phyloP scores from a whole-genome alignment of 2,329 filamentous ascomycete species.

The Metarhizium humberi region DNA sequence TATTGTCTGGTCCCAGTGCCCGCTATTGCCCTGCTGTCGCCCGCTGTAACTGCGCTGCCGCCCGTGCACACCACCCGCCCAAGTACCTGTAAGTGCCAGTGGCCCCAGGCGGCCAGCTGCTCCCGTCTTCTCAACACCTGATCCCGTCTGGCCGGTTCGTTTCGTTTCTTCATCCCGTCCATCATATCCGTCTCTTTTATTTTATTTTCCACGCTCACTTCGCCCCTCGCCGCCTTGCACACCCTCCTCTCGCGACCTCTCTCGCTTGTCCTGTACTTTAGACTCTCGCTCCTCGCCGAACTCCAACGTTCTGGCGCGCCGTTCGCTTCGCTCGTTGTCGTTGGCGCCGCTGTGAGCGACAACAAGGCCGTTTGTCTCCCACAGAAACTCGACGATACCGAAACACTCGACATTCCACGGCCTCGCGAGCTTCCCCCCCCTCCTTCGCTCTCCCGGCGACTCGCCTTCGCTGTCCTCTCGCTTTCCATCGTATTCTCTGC shows the following conservation, averaged over 20 bases:
- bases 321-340: slow-evolving; percentile 5
- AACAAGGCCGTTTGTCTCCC: not conserved
- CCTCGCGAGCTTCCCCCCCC: too few species aligned
- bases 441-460: too few species aligned
- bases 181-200: not conserved
- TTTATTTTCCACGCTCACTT: not conserved
- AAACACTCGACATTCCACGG: not conserved
- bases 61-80: too few species aligned
- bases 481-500: not conserved
- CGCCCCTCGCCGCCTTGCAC: not conserved
- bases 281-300: not conserved
- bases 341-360: not conserved
- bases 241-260: not conserved
- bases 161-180: not conserved
- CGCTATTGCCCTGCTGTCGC: too few species aligned
- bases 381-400: not conserved
- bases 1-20: too few species aligned
- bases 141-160: too few species aligned
- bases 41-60: too few species aligned
- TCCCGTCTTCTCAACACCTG: too few species aligned
- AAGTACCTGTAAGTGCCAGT: too few species aligned
- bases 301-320: not conserved
- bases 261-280: not conserved
- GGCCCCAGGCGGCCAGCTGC: too few species aligned
- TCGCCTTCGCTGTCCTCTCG: not conserved